Evolutionary conservation across 176 grass and related monocot genomes (phyloP).

Genomic region (Neostapfia colusana): DNA sequence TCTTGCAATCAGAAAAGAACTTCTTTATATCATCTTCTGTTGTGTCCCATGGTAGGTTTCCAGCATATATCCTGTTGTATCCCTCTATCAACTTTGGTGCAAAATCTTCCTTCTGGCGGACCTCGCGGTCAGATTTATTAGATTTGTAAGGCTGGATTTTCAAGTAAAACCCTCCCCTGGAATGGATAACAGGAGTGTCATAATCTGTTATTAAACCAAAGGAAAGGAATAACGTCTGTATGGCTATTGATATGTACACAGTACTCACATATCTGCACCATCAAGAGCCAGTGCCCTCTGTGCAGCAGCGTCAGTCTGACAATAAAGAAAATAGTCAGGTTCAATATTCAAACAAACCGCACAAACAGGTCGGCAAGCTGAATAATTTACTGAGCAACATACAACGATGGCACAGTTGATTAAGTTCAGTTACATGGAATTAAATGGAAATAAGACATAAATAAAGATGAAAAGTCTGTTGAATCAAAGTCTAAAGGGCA

Average conservation of each 20-base stretch:
- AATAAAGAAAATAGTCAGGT: conserved; percentile 30
- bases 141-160: conserved; percentile 86
- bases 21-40: conserved; percentile 71
- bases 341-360: conserved; percentile 1
- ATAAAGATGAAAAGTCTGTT: not conserved
- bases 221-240: not conserved
- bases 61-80: conserved; percentile 85
- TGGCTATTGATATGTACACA: conserved; percentile 37
- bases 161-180: conserved; percentile 86
- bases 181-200: conserved; percentile 34
- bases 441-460: conserved; percentile 19
- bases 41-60: conserved; percentile 86
- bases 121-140: conserved; percentile 13
- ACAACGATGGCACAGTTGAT: not conserved
- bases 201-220: conserved; percentile 3
- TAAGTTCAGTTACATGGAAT: not conserved
- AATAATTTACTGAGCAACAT: conserved; percentile 12
- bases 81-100: conserved; percentile 74
- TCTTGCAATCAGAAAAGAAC: conserved; percentile 77
- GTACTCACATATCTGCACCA: conserved; percentile 88
- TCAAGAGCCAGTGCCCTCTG: conserved; percentile 79
- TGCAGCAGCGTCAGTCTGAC: conserved; percentile 74
- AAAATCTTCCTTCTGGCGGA: conserved; percentile 62
- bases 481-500: not conserved
- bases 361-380: not conserved